Base-by-base conservation (phyloP, 495 filamentous ascomycete species). In the Jackrogersella minutella region DNA sequence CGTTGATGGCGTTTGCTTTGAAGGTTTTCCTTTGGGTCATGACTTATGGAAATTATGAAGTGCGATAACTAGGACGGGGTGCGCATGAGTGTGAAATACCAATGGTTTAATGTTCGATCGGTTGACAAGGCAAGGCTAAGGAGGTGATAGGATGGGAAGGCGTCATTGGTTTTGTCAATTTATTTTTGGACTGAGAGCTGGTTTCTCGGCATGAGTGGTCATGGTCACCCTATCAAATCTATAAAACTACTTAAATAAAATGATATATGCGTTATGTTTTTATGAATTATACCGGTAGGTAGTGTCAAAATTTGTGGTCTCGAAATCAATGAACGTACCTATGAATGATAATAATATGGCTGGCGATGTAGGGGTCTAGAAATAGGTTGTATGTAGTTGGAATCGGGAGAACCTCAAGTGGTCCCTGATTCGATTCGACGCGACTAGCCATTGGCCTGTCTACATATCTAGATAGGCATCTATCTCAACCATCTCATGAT, bases 401-500 rank as follows among this genome's bases (percentile, higher is more conserved):
- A 41, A 30, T 26, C 24, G 37, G 24, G 52, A 34, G 36, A 28
- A n/a, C 41, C 26, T 40, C 37, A 31, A 56, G 24, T 40, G 3
- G 44, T 34, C n/a, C 44, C 14, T n/a, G 37, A 28, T 26, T 62
- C 30, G 41, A 55, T 40, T 47, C 26, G 33, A 43, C 37, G 28
- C 22, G 37, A 37, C 43, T 17, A 47, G 37, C 37, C 31, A 19
- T 39, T 3, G 34, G 52, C 44, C 14, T 7, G 31, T 46, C 44
- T 10, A n/a, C n/a, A n/a, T n/a, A n/a, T n/a, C n/a, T n/a, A n/a
- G n/a, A n/a, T n/a, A n/a, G n/a, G n/a, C n/a, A 49, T 49, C 54
- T 65, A 58, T 53, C 54, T 53, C 37, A 16, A 26, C 36, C 55
- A 57, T 36, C 36, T 50, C 21, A 9, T 40, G 47, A 28, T 50